Base-by-base conservation (phyloP, 192 early-diverging fungal genomes). In the Backusella morwellensis region DNA sequence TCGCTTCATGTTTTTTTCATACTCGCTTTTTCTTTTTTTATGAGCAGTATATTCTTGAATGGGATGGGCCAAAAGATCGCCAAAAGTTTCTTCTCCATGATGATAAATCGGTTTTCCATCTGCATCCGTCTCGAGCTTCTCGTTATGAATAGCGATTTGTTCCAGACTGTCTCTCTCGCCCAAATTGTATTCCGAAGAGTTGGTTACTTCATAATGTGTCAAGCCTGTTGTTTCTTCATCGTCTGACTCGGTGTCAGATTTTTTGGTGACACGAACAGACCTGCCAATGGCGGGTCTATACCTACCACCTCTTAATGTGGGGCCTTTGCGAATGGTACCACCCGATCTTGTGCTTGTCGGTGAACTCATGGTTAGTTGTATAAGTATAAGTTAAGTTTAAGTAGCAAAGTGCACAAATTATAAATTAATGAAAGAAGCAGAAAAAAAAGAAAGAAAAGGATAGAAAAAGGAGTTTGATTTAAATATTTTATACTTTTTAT, bases 1-100 rank as follows among this genome's bases (percentile, higher is more conserved):
- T 11, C 23, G 41, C 0, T 54, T 41, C 6, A 70, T 4, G 0
- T 66, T 35, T 40, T 74, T 75, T 26, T 74, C 70, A 35, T 74
- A 77, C 17, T 77, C 73, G 6, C 19, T 23, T 69, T 59, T 67
- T 3, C 80, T 67, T 6, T 70, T 35, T 14, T 63, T 54, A 52
- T 81, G 81, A 14, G 74, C 77, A 23, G 68, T 23, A 21, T 71
- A 68, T 50, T 82, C 34, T 50, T 82, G 50, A 6, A 78, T 52
- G 36, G 81, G 81, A 42, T 82, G 77, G 52, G 56, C 23, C 5
- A 82, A 56, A 1, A 78, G 34, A 41, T 82, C 77, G 15, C 74
- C 77, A 70, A 76, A 77, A 12, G 81, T 82, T 19, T 82, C 77
- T 21, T 78, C 66, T 19, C 72, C 72, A 66, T 81, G 80, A 17